These are phyloP conservation scores for Candida tibetensis DNA, from an alignment of 805 yeast species.

Conservation along the genomic window DNA sequence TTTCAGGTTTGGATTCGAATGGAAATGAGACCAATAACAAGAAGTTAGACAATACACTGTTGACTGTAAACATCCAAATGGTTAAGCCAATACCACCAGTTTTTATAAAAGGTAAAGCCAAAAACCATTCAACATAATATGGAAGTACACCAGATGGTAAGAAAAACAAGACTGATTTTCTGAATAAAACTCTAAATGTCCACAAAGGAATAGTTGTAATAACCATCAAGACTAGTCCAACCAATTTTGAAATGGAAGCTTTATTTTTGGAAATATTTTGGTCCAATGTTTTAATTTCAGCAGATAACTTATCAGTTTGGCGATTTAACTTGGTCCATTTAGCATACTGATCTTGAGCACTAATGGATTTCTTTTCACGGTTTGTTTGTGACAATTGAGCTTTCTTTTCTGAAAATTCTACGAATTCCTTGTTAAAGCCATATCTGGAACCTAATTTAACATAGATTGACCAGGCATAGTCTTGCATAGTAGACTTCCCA, in stretches of 20 bases:
- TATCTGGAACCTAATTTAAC: conserved; percentile 28
- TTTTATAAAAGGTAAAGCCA: conserved; percentile 65
- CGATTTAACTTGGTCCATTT: conserved; percentile 93
- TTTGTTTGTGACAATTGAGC: conserved; percentile 46
- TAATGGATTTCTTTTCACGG: conserved; percentile 55
- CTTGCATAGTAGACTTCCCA: conserved; percentile 34
- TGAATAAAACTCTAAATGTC: conserved; percentile 48
- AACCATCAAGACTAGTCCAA: conserved; percentile 34
- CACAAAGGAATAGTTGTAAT: conserved; percentile 48
- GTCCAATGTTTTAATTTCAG: conserved; percentile 47
- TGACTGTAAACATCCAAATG: conserved; percentile 50
- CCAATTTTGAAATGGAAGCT: conserved; percentile 27
- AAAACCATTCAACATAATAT: conserved; percentile 46
- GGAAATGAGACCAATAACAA: conserved; percentile 15
- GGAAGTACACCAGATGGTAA: conserved; percentile 62
- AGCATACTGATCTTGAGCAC: conserved; percentile 94
- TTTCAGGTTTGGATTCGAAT: too few species aligned
- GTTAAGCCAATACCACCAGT: conserved; percentile 60
- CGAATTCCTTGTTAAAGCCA: conserved; percentile 30
- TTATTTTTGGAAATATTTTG: conserved; percentile 36
- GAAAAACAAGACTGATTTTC: conserved; percentile 55
- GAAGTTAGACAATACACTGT: conserved; percentile 23
- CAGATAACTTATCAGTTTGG: conserved; percentile 53
- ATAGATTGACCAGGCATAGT: conserved; percentile 38
- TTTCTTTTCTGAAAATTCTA: conserved; percentile 25